Evolutionary conservation across 257 asterid species (phyloP), one percentile per base, ranked within the genome.

Genomic region (Handroanthus guayacan): DNA sequence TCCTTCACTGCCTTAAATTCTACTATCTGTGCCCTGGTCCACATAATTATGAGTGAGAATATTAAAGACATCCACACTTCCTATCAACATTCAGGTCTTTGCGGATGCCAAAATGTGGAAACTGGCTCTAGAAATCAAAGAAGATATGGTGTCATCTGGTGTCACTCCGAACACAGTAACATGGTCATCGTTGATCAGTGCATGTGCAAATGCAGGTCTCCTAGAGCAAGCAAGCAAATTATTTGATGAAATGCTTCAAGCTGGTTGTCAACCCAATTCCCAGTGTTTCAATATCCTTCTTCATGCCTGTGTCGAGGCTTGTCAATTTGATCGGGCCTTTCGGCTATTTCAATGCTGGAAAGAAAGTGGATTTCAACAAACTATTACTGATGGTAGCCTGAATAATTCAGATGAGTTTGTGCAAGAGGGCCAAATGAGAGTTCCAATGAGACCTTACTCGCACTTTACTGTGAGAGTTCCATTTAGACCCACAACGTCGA

Each of bases 21-120:
- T 73, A 62, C 71, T n/a, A 38, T 72, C 62, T 72, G 67, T 75
- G 36, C 67, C 61, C 78, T 79, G 80, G 67, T 82, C 73, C 75
- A 75, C 69, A 78, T 70, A 56, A 62, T 69, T 71, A 66, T 66
- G 77, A 50, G 71, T 82, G 82, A 75, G 77, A 84, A 84, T 75
- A 69, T 75, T 79, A 61, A 80, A 72, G 68, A n/a, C 61, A 73
- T 71, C 73, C 61, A 56, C 72, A 63, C 76, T 78, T 81, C 76
- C 82, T 55, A 57, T 86, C 79, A 82, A 89, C 76, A 55, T 81
- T 79, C 97, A 94, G 99, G 97, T 92, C 79, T 84, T 94, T 83
- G 98, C 99, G 66, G 97, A 89, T 84, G 95, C 97, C 82, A 90
- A 88, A 89, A 85, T 89, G 96, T 94, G 96, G 98, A 82, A 82